Evolutionary conservation across 441 rosid species (phyloP), one percentile per base, ranked within the genome.

Genomic region (Eutrema salsugineum): DNA sequence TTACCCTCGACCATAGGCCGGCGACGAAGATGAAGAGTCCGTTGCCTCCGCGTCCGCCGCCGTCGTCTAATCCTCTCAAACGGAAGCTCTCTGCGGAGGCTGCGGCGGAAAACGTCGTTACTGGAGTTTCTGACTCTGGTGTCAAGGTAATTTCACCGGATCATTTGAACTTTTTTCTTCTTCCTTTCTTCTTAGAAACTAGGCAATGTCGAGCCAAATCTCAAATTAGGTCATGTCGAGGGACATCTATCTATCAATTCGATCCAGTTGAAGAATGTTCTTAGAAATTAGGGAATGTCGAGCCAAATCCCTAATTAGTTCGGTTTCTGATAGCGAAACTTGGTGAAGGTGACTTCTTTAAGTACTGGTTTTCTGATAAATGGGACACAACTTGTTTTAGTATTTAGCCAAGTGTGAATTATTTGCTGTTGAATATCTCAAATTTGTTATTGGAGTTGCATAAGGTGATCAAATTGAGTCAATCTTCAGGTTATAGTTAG

Each of bases 11-110:
- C 44, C 78, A 66, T 30, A 80, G 71, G 28, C 82, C 85, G 32
- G 63, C 79, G 6, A 63, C 84, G 64, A 89, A 84, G 80, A 57
- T 80, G 70, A 88, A 82, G 84, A 71, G 81, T 54, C 82, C 83
- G 8, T 76, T 91, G 43, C 98, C 98, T 8, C 97, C 95, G 10
- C 83, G 96, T 9, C 96, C 97, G 24, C 97, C 94, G 19, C 68
- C 90, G 9, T 77, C 90, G 9, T 77, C 91, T 5, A 93, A 93
- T 56, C 88, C 98, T 22, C 96, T 93, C 48, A 93, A 93, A 80
- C 84, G 98, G 69, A 93, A 93, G 79, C 92, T 91, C 66, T 38
- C 43, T 66, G 4, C 58, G 27, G 96, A 88, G 33, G 54, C 72
- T 0, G 71, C 75, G 8, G 10, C 63, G 30, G 93, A 91, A 0